These are phyloP conservation scores for Colletotrichum scovillei DNA, from an alignment of 2,329 filamentous ascomycete species.

Conservation along the genomic window DNA sequence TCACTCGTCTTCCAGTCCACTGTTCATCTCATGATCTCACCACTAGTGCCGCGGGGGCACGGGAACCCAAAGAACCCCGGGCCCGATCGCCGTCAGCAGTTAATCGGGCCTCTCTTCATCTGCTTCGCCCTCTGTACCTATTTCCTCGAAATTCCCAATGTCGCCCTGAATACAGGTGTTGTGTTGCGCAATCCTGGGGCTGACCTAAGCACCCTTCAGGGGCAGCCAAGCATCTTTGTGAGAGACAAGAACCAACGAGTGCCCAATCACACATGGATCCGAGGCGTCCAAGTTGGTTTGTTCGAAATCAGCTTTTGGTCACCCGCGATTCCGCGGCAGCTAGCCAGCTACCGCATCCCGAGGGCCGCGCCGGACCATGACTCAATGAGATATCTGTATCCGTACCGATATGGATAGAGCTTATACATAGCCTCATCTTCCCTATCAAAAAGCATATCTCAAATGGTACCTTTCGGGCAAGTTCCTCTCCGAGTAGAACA, in stretches of 20 bases:
- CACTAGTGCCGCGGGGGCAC: slow-evolving; percentile 18
- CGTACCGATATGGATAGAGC: neutral
- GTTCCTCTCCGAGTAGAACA: neutral
- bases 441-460: neutral
- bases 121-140: neutral
- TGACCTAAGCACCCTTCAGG: neutral
- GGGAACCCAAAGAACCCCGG: slow-evolving; percentile 24
- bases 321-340: no score
- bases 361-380: neutral
- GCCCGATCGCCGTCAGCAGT: slow-evolving; percentile 16
- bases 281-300: neutral
- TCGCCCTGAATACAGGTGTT: neutral
- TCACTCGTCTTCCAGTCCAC: neutral
- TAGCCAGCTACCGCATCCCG: neutral
- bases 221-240: neutral
- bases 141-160: neutral
- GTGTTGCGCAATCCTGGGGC: neutral
- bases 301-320: neutral
- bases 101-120: neutral
- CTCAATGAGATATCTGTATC: neutral
- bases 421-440: neutral
- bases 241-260: neutral
- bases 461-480: neutral
- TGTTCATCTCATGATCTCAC: neutral
- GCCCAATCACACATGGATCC: neutral